Evolutionary conservation across 306 rosid genomes (phyloP).

Genomic region (Argentina anserina): DNA sequence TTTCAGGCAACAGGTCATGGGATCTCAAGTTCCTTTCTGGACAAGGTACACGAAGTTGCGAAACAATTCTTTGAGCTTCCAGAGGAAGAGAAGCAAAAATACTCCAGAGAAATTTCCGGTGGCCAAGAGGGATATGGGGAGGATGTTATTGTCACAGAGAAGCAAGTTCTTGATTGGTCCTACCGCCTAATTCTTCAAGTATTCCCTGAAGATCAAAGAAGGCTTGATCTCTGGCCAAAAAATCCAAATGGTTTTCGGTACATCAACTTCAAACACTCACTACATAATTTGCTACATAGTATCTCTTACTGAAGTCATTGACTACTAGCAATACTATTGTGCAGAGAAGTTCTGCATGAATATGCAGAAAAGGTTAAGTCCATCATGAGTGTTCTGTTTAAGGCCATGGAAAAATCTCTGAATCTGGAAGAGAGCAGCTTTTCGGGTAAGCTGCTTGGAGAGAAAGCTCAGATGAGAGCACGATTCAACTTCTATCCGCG

Average conservation of each 20-base stretch:
- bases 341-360: constrained; percentile 48
- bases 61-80: constrained; percentile 57
- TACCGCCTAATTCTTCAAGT: constrained; percentile 51
- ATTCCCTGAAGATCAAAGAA: constrained; percentile 49
- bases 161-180: constrained; percentile 70
- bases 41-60: constrained; percentile 43
- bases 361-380: constrained; percentile 37
- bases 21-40: constrained; percentile 47
- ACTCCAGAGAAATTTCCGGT: constrained; percentile 31
- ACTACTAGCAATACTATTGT: not conserved
- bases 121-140: constrained; percentile 68
- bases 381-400: constrained; percentile 42
- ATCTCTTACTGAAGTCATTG: not conserved
- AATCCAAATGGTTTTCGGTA: constrained; percentile 52
- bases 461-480: constrained; percentile 27
- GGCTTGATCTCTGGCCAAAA: constrained; percentile 53
- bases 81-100: constrained; percentile 53
- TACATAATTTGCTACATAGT: not conserved
- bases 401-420: constrained; percentile 75
- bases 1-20: constrained; percentile 67
- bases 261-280: not conserved
- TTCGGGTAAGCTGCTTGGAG: constrained; percentile 41
- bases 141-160: constrained; percentile 41
- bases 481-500: constrained; percentile 73
- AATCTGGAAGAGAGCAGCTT: constrained; percentile 59